Base-by-base conservation (phyloP, 768 basidiomycete species). In the Dentipellis sp. region DNA sequence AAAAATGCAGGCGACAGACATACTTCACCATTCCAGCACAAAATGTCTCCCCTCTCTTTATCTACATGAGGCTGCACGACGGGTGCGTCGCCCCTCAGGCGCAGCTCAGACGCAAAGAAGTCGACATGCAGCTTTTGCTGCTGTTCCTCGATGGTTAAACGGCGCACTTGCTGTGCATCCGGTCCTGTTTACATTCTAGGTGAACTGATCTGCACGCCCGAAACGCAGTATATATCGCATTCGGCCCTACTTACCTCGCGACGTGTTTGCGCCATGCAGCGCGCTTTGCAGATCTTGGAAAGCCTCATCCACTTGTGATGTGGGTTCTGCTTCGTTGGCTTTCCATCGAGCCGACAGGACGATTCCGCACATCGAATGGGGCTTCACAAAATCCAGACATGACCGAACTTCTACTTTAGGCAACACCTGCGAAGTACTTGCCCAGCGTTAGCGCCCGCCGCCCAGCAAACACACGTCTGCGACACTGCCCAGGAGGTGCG, bases 21-120 rank as follows among this genome's bases (percentile, higher is more conserved):
- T 48, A 84, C 89, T 74, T 94, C 88, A 58, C 92, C 91, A 64
- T 91, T 92, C 87, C 88, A 94, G 64, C 89, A 91, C 23, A 94
- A 68, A 3, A 89, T 65, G 64, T 84, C 76, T 7, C 78, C 81
- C 12, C 72, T 73, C 36, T 68, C 60, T 12, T 69, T 63, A 65
- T 65, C 60, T 8, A 59, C 37, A 49, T 92, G 89, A 23, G 92
- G 92, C 66, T 94, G 92, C 2, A 75, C 67, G 14, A 91, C 68
- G 0, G 74, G 73, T 10, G 55, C 42, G 10, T 69, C 62, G 1
- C 92, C 92, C 58, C 92, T 75, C 51, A 94, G 69, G 54, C 80
- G 78, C 53, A 94, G 76, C 64, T 92, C 88, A 0, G 90, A 90
- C 1, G 81, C 83, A 65, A 82, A 88, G 57, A 90, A 83, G 16